Conservation (phyloP, 805 yeast genomes). For the Candida ficus region DNA sequence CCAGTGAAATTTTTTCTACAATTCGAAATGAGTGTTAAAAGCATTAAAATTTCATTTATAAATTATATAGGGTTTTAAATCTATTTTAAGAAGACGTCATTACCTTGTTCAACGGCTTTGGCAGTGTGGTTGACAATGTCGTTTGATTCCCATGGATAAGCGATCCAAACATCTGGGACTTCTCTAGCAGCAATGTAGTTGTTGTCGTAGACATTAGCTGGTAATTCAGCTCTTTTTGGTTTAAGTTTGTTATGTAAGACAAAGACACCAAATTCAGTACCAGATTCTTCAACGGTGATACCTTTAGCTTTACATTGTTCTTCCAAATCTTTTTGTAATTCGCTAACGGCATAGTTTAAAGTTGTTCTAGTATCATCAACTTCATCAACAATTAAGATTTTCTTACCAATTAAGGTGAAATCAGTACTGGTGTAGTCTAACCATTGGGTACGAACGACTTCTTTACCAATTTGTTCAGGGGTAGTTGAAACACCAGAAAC, state of each 20-base stretch:
- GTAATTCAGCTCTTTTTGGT: conserved; percentile 67
- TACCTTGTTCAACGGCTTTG: conserved; percentile 70
- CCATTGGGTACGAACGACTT: conserved; percentile 80
- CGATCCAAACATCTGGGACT: conserved; percentile 79
- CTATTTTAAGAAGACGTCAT: conserved; percentile 41
- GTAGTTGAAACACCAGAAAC: conserved; percentile 53
- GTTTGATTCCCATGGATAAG: conserved; percentile 81
- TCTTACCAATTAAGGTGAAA: conserved; percentile 59
- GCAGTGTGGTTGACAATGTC: conserved; percentile 71
- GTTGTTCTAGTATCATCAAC: conserved; percentile 87
- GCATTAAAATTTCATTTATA: too few relatives aligned
- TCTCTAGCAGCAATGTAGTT: conserved; percentile 69
- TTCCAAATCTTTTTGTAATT: conserved; percentile 65
- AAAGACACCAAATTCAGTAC: conserved; percentile 66
- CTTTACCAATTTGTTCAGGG: conserved; percentile 55
- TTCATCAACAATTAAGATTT: conserved; percentile 71
- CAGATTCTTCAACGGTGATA: conserved; percentile 34
- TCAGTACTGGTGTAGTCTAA: conserved; percentile 64
- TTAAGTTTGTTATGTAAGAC: conserved; percentile 75
- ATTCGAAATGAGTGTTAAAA: too few relatives aligned
- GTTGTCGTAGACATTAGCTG: conserved; percentile 54
- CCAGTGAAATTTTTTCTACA: too few relatives aligned
- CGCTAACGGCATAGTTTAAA: conserved; percentile 71
- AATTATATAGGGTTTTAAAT: too few relatives aligned
- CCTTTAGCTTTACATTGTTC: conserved; percentile 52